Percentiles rank a stretch among this genome's conserved stretches.
These are phyloP conservation scores for Macrocystidia cucumis DNA, from an alignment of 1,284 basidiomycete genomes.

Conservation along the genomic window DNA sequence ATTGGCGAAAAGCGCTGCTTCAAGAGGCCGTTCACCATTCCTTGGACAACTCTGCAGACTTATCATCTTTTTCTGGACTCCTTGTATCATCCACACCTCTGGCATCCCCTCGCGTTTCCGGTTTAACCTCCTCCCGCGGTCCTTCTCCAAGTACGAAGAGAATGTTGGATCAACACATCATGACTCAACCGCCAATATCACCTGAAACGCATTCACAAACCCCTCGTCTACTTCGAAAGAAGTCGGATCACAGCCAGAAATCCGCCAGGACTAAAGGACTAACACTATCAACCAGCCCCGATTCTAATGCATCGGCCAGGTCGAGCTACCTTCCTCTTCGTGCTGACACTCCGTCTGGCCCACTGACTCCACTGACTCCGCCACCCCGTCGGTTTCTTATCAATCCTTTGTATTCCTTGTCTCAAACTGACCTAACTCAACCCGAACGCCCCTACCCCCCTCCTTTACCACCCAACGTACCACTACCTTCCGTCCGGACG, in stretches of 20 bases:
- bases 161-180: constrained; percentile 28
- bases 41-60: constrained; percentile 33
- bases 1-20: constrained; percentile 65
- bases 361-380: constrained; percentile 51
- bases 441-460: constrained; percentile 10
- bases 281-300: constrained; percentile 8
- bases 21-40: constrained; percentile 71
- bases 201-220: constrained; percentile 14
- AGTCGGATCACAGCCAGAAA: constrained; percentile 19
- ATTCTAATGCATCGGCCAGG: constrained; percentile 11
- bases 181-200: constrained; percentile 20
- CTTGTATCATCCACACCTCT: constrained; percentile 22
- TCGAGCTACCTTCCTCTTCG: constrained; percentile 34
- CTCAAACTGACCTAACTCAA: constrained; percentile 42
- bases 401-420: constrained; percentile 43
- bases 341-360: constrained; percentile 46
- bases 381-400: constrained; percentile 46
- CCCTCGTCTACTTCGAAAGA: constrained; percentile 15
- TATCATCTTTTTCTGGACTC: constrained; percentile 15
- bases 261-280: constrained; percentile 10
- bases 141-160: constrained; percentile 13
- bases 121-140: constrained; percentile 10
- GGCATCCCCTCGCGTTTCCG: constrained; percentile 16
- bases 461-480: too few relatives aligned
- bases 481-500: too few relatives aligned